Evolutionary conservation across 2,329 filamentous ascomycete genomes (phyloP).

Genomic region (Dactylellina drechsleri): DNA sequence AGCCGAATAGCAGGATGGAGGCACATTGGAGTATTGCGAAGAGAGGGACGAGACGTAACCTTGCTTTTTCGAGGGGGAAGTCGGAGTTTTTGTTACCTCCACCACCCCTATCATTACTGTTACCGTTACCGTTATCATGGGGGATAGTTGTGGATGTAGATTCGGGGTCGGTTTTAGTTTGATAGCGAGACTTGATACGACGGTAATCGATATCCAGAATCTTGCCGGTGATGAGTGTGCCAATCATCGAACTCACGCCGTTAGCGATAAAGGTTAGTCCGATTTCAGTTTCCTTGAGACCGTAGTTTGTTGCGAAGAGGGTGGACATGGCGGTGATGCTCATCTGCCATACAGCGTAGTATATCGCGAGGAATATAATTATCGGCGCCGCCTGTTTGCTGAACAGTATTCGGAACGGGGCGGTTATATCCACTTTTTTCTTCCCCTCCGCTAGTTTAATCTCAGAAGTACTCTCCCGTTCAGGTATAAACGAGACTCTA

Average conservation of each 20-base stretch:
- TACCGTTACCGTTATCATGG: no score
- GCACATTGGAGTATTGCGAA: constrained; percentile 64
- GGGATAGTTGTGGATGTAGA: background rate
- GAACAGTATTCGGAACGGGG: constrained; percentile 65
- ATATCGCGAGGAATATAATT: constrained; percentile 65
- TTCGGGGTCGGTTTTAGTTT: background rate
- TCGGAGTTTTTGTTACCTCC: no score
- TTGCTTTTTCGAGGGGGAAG: constrained; percentile 67
- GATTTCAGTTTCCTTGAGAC: constrained; percentile 64
- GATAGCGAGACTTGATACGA: constrained; percentile 53
- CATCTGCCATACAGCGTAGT: constrained; percentile 69
- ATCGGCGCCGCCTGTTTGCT: constrained; percentile 64
- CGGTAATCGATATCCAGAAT: constrained; percentile 68
- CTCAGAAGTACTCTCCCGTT: no score
- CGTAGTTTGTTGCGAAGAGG: constrained; percentile 64
- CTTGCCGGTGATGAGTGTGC: constrained; percentile 67
- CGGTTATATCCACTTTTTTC: constrained; percentile 64
- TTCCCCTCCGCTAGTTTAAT: no score
- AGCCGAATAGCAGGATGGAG: constrained; percentile 67
- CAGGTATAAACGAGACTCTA: no score
- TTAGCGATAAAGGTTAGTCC: constrained; percentile 69
- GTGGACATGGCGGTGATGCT: constrained; percentile 67
- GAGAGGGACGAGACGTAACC: constrained; percentile 65
- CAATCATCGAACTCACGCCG: constrained; percentile 68
- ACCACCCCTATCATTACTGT: no score